Percentiles rank a stretch among this genome's conserved stretches.
Conservation (phyloP, 306 rosid species). For the Adenanthera pavonina region DNA sequence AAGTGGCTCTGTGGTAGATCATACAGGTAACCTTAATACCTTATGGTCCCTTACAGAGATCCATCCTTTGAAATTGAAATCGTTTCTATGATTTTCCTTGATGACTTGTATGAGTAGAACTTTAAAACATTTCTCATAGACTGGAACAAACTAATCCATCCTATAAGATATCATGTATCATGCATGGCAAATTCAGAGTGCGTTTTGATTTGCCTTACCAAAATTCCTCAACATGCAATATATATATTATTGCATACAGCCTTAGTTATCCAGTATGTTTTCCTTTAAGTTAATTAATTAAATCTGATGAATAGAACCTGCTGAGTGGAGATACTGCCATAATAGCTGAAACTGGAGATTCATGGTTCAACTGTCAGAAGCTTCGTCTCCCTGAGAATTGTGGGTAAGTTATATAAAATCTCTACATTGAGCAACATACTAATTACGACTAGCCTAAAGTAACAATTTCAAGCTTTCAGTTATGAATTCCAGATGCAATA, state of each 20-base stretch:
- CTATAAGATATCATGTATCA: neutral
- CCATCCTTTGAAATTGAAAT: neutral
- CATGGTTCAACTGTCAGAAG: constrained; percentile 95
- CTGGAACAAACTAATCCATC: neutral
- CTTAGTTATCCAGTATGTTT: neutral
- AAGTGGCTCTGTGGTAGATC: constrained; percentile 6
- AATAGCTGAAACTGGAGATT: constrained; percentile 89
- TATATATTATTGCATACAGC: constrained; percentile 3
- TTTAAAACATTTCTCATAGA: constrained; percentile 7
- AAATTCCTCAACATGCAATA: neutral
- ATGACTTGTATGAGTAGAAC: neutral
- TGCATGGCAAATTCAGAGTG: constrained; percentile 5
- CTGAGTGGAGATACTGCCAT: constrained; percentile 66
- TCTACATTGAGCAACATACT: neutral
- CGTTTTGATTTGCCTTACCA: neutral
- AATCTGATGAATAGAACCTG: constrained; percentile 57
- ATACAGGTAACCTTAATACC: neutral
- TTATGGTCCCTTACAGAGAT: neutral
- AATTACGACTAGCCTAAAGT: constrained; percentile 4
- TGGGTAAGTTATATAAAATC: constrained; percentile 52
- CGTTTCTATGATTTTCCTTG: neutral
- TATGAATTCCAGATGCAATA: constrained; percentile 97
- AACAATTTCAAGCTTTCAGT: constrained; percentile 49
- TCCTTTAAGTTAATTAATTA: neutral
- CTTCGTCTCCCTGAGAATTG: constrained; percentile 81